Evolutionary conservation across 176 grass and related monocot genomes (phyloP), one percentile per base, ranked within the genome.

Genomic region (Zoysia pacifica): DNA sequence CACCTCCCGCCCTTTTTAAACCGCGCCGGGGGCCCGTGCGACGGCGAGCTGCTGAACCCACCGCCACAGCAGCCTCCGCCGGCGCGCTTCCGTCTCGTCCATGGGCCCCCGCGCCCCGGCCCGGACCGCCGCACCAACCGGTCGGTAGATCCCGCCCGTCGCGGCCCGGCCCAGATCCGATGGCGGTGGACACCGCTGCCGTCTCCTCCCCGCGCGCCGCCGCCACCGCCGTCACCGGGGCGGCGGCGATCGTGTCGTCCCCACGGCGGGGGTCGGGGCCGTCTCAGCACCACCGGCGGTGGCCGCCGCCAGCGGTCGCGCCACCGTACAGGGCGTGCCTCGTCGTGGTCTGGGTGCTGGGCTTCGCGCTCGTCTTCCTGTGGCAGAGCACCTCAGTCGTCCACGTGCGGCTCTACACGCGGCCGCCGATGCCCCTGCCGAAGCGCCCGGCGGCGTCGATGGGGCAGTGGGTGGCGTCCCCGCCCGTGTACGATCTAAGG

Each of bases 381-480:
- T 97, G 91, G 91, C 94, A 97, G 85, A 87, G 36, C 72, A 77
- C 88, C 53, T 89, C 89, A 15, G 39, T 74, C 43, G 64, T 67
- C 37, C 74, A 47, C 50, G 75, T 85, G 69, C 67, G 84, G 49
- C 79, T 94, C 72, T 88, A 90, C 85, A 52, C 38, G 61, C 85
- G 85, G 45, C 60, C 81, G 18, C 68, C 86, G 9, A 62, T 84
- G 75, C 20, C 59, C 1, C 59, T 62, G 59, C 83, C 65, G 19
- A 89, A 76, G 73, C 80, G 67, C 76, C 56, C 80, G 71, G 7
- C 52, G 48, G 53, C 76, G 39, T 45, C 64, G 37, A 48, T 82
- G 70, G 77, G 64, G 37, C 54, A 86, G 77, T 87, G 88, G 88
- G 77, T 85, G 70, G 81, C 88, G 76, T 69, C 80, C 44, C 81